Evolutionary conservation across 2,329 filamentous ascomycete species (phyloP), one percentile per base, ranked within the genome.

Genomic region (Aspergillus novofumigatus): DNA sequence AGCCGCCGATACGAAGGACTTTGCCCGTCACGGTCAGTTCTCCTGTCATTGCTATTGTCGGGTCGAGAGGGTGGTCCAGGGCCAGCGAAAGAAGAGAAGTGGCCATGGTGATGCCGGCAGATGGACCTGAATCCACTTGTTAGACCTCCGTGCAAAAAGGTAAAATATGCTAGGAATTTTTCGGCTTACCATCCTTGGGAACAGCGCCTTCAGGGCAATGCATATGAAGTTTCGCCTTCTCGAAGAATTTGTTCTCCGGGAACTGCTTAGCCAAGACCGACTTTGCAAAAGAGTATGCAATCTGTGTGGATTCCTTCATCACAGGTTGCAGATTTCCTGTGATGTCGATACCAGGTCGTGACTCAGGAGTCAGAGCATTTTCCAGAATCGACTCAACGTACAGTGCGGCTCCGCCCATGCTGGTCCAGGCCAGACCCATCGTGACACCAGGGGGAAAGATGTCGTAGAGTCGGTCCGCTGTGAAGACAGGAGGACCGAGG

Each of bases 371-470:
- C 50, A 97, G 83, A 0, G 90, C 86, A 59, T 87, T 89, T 72
- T 99, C 92, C 52, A 99, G 80, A 61, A 99, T 97, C 1, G 92
- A 95, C 77, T 99, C 94, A 57, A 99, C 91, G 75, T 99, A 99
- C 72, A 99, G 87, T 52, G 94, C 94, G 4, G 94, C 91, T 58
- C 94, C 94, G 59, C 94, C 94, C 85, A 99, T 91, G 70, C 92
- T 91, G 7, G 95, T 99, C 94, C 94, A 99, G 7, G 94, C 94
- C 53, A 99, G 84, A 63, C 94, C 94, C 94, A 99, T 97, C 23
- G 92, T 90, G 17, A 99, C 94, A 75, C 94, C 94, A 1, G 94
- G 85, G 3, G 95, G 94, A 58, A 92, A 96, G 50, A 87, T 86
- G 67, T 99, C 94, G 79, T 97, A 99, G 14, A 99, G 82, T 54